Percentiles rank a stretch among this genome's conserved stretches.
Conservation (phyloP, 768 basidiomycete genomes). For the Paxillus rubicundulus region DNA sequence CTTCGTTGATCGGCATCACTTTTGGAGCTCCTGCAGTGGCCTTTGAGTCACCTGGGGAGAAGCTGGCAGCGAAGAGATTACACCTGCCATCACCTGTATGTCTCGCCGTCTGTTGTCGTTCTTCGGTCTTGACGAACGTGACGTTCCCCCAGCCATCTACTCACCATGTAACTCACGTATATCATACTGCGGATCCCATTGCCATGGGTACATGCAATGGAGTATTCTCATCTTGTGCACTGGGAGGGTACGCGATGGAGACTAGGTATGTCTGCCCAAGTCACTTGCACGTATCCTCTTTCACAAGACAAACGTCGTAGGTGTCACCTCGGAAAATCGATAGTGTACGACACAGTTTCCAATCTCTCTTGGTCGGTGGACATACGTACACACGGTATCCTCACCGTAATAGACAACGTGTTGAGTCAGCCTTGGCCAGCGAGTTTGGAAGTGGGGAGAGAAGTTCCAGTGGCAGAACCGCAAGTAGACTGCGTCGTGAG, state of each 20-base stretch:
- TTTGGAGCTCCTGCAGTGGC: conserved; percentile 87
- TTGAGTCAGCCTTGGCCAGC: conserved; percentile 70
- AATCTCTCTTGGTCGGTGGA: conserved; percentile 84
- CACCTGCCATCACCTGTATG: conserved; percentile 85
- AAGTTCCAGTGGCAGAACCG: conserved; percentile 52
- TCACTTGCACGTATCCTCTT: not conserved
- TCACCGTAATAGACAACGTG: conserved; percentile 71
- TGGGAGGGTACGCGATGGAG: conserved; percentile 90
- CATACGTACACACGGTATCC: conserved; percentile 77
- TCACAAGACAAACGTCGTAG: conserved; percentile 30
- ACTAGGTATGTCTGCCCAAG: conserved; percentile 44
- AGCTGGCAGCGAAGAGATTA: conserved; percentile 70
- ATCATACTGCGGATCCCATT: conserved; percentile 93
- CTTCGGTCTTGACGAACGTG: not conserved
- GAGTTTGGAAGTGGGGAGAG: conserved; percentile 55
- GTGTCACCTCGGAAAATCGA: conserved; percentile 84
- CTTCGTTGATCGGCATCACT: conserved; percentile 79
- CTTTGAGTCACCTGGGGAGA: conserved; percentile 89
- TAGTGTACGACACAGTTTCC: conserved; percentile 90
- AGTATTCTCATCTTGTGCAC: conserved; percentile 72
- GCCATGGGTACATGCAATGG: conserved; percentile 89
- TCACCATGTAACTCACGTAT: conserved; percentile 85
- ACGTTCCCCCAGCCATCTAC: conserved; percentile 52
- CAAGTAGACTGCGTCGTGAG: conserved; percentile 75
- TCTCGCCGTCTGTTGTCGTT: not conserved